phyloP scores from a whole-genome alignment of 495 filamentous ascomycete genomes.

The Gamarada debralockiae region DNA sequence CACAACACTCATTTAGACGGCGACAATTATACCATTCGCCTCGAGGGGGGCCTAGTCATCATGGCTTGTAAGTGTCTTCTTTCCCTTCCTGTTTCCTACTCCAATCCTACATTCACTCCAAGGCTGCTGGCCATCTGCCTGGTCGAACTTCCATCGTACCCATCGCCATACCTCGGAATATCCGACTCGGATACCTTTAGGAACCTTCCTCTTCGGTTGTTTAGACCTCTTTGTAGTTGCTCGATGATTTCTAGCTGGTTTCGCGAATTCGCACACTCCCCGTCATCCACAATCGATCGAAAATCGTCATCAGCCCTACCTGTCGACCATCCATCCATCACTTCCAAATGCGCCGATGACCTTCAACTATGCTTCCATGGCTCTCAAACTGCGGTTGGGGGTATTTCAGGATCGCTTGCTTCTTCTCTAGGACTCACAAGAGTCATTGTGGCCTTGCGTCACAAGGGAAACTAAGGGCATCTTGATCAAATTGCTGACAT shows the following conservation, averaged over 20 bases:
- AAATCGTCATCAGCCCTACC: constrained; percentile 23
- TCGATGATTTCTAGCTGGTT: constrained; percentile 6
- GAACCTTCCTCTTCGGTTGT: neutral
- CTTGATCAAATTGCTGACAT: constrained; percentile 25
- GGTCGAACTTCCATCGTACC: constrained; percentile 13
- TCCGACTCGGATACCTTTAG: constrained; percentile 2
- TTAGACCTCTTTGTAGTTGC: neutral
- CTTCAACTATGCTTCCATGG: neutral
- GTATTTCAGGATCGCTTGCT: constrained; percentile 11
- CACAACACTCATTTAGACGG: constrained; percentile 15
- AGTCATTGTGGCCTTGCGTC: constrained; percentile 7
- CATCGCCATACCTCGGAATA: constrained; percentile 11
- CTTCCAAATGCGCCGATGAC: constrained; percentile 24
- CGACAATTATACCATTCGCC: constrained; percentile 15
- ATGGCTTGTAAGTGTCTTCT: constrained; percentile 41
- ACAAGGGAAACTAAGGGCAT: constrained; percentile 3
- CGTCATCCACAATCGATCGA: constrained; percentile 16
- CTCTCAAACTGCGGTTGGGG: neutral
- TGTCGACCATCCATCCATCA: constrained; percentile 3
- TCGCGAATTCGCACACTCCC: neutral
- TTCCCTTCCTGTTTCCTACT: constrained; percentile 6
- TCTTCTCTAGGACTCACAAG: constrained; percentile 10
- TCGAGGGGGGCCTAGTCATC: constrained; percentile 27
- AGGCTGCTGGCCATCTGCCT: constrained; percentile 19
- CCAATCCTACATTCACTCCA: constrained; percentile 1